Conservation (phyloP, 2,329 filamentous ascomycete species). For the Aureobasidium subglaciale region DNA sequence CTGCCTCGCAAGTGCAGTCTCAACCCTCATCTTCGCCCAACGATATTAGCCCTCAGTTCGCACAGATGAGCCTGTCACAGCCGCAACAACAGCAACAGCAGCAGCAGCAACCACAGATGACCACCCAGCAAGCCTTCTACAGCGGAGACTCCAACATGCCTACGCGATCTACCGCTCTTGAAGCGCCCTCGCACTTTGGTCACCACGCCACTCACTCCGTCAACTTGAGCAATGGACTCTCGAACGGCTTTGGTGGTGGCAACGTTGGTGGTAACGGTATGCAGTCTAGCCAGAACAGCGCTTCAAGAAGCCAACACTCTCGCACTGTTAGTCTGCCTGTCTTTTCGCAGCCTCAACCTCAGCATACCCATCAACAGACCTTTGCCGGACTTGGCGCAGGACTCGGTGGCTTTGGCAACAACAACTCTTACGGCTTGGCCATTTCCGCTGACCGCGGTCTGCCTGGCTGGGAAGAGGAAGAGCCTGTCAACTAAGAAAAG, state of each 20-base stretch:
- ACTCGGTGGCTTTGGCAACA: constrained; percentile 46
- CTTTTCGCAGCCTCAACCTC: constrained; percentile 46
- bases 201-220: constrained; percentile 47
- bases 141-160: constrained; percentile 52
- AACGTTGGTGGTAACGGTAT: constrained; percentile 12
- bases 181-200: constrained; percentile 39
- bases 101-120: constrained; percentile 38
- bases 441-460: constrained; percentile 52
- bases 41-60: constrained; percentile 33
- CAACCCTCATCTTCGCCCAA: constrained; percentile 29
- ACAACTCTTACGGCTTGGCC: constrained; percentile 42
- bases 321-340: constrained; percentile 84
- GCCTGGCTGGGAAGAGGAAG: constrained; percentile 35
- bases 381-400: constrained; percentile 54
- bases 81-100: constrained; percentile 30
- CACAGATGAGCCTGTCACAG: constrained; percentile 43
- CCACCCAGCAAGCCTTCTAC: constrained; percentile 75
- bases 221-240: constrained; percentile 42
- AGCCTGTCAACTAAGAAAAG: neutral
- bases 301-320: constrained; percentile 53
- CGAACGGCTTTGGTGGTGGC: constrained; percentile 21
- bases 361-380: constrained; percentile 36
- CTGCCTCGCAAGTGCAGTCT: constrained; percentile 57
- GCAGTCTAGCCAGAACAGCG: constrained; percentile 14
- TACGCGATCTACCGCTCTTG: constrained; percentile 25